Percentiles rank a stretch among this genome's conserved stretches.
Conservation (phyloP, 1,284 basidiomycete species). For the Cryptococcus wingfieldii region DNA sequence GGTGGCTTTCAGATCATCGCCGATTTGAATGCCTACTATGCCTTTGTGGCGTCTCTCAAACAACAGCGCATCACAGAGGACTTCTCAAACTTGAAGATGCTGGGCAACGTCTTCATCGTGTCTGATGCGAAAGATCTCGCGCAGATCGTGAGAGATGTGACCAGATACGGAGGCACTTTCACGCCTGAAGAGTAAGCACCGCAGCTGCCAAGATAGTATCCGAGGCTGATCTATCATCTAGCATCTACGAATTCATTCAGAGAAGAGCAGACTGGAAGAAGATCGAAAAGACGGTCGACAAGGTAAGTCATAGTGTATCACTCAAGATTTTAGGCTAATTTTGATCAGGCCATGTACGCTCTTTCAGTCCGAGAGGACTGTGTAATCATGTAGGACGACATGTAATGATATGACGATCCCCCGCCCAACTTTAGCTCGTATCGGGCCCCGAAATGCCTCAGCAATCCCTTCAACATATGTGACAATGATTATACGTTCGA, state of each 20-base stretch:
- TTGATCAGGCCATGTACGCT: conserved; percentile 66
- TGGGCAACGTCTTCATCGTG: conserved; percentile 87
- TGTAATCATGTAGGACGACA: conserved; percentile 51
- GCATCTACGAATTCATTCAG: conserved; percentile 90
- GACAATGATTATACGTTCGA: neutral
- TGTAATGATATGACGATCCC: neutral
- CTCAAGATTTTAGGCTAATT: neutral
- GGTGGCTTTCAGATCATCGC: conserved; percentile 96
- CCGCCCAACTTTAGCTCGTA: no score
- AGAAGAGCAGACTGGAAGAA: conserved; percentile 92
- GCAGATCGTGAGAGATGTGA: conserved; percentile 89
- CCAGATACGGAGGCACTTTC: conserved; percentile 86
- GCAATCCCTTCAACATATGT: no score
- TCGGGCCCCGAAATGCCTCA: no score
- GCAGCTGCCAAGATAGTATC: neutral
- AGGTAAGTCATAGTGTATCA: conserved; percentile 54
- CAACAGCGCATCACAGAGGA: conserved; percentile 66
- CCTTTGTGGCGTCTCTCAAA: conserved; percentile 78
- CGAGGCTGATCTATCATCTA: conserved; percentile 35
- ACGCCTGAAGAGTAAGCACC: conserved; percentile 72
- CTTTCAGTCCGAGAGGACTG: conserved; percentile 88
- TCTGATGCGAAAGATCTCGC: conserved; percentile 86
- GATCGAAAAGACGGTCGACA: conserved; percentile 91
- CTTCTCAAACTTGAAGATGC: conserved; percentile 91
- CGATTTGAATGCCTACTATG: conserved; percentile 88